Conservation (phyloP, 2,329 filamentous ascomycete genomes). For the Thelonectria olida region DNA sequence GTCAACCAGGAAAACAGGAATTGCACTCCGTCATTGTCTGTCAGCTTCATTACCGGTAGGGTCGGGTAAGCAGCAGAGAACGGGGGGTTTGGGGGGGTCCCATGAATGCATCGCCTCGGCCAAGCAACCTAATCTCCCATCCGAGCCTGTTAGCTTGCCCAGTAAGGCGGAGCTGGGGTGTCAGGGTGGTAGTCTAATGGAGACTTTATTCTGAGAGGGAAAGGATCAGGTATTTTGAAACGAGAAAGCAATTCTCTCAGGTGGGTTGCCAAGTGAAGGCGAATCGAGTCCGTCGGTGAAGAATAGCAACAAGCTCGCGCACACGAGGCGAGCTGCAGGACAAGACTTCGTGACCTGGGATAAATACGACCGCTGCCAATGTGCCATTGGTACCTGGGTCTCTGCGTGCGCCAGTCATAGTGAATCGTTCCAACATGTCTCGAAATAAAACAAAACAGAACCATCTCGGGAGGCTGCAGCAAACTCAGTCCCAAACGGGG, state of each 20-base stretch:
- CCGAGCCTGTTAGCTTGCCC: conserved; percentile 23
- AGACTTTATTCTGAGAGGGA: not conserved
- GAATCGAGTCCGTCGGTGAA: not conserved
- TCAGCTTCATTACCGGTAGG: not conserved
- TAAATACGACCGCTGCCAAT: not conserved
- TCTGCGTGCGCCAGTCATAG: not conserved
- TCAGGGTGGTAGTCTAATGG: not conserved
- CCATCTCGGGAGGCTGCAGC: not conserved
- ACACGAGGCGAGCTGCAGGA: not conserved
- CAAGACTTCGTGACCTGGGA: not conserved
- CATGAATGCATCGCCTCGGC: conserved; percentile 10
- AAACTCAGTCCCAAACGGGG: no score
- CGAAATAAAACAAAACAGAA: not conserved
- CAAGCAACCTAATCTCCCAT: conserved; percentile 21
- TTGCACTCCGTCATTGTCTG: not conserved
- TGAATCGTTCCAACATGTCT: not conserved
- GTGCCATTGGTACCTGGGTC: not conserved
- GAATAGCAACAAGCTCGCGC: not conserved
- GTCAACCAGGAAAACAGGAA: not conserved
- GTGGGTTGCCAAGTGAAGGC: conserved; percentile 6
- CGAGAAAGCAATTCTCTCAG: conserved; percentile 6
- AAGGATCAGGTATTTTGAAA: conserved; percentile 21
- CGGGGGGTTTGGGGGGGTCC: no score
- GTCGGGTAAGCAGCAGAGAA: not conserved
- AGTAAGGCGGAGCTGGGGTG: conserved; percentile 18